Evolutionary conservation across 2,329 filamentous ascomycete genomes (phyloP).

Genomic region (Clarireedia hainanense): DNA sequence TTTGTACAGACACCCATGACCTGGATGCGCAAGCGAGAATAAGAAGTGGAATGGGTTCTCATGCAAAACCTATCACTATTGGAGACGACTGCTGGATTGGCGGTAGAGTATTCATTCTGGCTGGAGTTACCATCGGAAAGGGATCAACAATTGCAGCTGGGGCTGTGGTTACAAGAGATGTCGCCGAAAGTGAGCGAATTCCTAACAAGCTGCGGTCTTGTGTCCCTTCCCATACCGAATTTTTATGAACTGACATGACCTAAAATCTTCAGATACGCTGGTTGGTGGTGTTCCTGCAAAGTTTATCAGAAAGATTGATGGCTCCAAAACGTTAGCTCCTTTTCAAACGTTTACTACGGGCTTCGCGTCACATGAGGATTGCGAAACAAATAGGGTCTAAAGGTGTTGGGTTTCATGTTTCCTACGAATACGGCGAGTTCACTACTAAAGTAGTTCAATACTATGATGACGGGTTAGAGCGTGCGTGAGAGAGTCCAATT

Average conservation of each 20-base stretch:
- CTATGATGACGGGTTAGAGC: no score
- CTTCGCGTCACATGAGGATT: no score
- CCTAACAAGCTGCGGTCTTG: not conserved
- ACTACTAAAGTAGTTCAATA: no score
- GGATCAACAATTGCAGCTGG: conserved; percentile 45
- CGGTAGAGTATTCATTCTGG: conserved; percentile 40
- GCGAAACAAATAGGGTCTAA: no score
- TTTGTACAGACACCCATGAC: conserved; percentile 67
- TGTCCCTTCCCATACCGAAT: not conserved
- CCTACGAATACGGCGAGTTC: no score
- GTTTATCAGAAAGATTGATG: conserved; percentile 9
- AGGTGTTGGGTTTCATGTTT: no score
- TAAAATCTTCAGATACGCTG: conserved; percentile 8
- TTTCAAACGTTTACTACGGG: no score
- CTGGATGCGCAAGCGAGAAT: conserved; percentile 47
- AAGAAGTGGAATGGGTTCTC: conserved; percentile 42
- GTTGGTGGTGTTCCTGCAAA: conserved; percentile 19
- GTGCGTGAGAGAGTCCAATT: no score
- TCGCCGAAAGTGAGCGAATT: conserved; percentile 8
- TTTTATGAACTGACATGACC: not conserved
- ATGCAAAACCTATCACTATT: conserved; percentile 39
- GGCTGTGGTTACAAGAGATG: conserved; percentile 38
- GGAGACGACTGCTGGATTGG: conserved; percentile 50
- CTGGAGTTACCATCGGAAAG: conserved; percentile 44
- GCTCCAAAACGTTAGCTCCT: no score